Percentiles rank a stretch among this genome's conserved stretches.
Evolutionary conservation across 176 grass and related monocot genomes (phyloP).

Genomic region (Aechmea fasciata): DNA sequence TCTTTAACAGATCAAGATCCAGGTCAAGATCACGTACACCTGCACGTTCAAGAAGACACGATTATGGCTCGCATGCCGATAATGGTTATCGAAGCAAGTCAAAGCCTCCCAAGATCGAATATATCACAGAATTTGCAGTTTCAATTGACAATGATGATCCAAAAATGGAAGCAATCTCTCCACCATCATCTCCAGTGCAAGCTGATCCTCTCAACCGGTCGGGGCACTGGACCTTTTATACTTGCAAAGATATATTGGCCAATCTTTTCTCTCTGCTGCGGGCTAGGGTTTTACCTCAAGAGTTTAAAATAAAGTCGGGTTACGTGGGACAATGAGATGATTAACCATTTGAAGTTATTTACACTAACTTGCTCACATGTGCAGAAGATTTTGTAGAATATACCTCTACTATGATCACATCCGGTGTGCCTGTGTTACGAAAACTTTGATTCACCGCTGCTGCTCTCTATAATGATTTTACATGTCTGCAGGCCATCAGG

Average conservation of each 20-base stretch:
- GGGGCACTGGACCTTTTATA: conserved; percentile 85
- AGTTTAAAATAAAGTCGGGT: conserved; percentile 16
- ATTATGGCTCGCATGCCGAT: conserved; percentile 39
- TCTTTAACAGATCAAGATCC: neutral
- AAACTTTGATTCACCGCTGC: neutral
- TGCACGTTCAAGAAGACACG: conserved; percentile 61
- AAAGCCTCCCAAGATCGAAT: conserved; percentile 76
- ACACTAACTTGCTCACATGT: conserved; percentile 13
- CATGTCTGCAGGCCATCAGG: conserved; percentile 64
- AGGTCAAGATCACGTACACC: conserved; percentile 74
- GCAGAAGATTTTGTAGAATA: conserved; percentile 25
- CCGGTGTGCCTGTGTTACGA: conserved; percentile 19
- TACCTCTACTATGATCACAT: conserved; percentile 10
- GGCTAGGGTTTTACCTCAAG: conserved; percentile 15
- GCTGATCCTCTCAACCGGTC: conserved; percentile 68
- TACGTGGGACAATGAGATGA: conserved; percentile 23
- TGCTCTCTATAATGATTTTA: conserved; percentile 37
- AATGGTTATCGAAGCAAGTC: conserved; percentile 69
- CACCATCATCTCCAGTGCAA: conserved; percentile 89
- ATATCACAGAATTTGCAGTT: conserved; percentile 98
- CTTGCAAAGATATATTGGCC: conserved; percentile 69
- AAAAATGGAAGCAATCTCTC: conserved; percentile 75
- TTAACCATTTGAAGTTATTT: conserved; percentile 7
- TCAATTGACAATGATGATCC: conserved; percentile 36
- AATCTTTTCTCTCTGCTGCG: conserved; percentile 45